These are phyloP conservation scores for Gonapodya sp. DNA, from an alignment of 192 early-diverging fungal species.

Conservation along the genomic window DNA sequence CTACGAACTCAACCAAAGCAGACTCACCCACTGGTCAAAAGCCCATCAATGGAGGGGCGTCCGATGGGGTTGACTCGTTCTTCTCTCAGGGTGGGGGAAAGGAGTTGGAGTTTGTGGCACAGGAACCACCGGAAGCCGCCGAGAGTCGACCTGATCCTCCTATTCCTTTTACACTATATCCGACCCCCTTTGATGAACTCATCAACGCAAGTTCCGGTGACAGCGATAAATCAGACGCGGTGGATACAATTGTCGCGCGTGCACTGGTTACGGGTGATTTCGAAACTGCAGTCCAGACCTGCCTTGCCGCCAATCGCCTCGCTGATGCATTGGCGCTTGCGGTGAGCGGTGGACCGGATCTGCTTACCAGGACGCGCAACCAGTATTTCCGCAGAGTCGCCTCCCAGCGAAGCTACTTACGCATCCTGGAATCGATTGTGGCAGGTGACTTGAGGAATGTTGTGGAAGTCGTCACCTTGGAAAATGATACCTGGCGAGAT, in stretches of 20 bases:
- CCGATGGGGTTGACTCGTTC: conserved; percentile 23
- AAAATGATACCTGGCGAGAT: conserved; percentile 75
- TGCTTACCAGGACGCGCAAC: conserved; percentile 62
- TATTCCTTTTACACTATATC: conserved; percentile 32
- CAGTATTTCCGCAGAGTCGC: conserved; percentile 72
- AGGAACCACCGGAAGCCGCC: neutral
- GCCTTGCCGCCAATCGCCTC: conserved; percentile 67
- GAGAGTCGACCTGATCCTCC: neutral
- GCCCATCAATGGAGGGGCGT: conserved; percentile 14
- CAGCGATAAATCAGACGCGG: conserved; percentile 31
- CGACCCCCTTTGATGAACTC: conserved; percentile 12
- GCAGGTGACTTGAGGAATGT: conserved; percentile 73
- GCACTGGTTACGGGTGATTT: conserved; percentile 79
- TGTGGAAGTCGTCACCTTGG: conserved; percentile 62
- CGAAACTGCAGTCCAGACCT: conserved; percentile 80
- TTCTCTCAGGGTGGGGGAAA: conserved; percentile 11
- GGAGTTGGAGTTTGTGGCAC: conserved; percentile 33
- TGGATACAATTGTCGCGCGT: conserved; percentile 48
- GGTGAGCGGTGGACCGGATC: conserved; percentile 69
- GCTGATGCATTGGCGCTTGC: conserved; percentile 86
- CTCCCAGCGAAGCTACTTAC: conserved; percentile 63
- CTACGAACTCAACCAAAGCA: conserved; percentile 11
- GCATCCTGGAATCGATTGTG: conserved; percentile 73
- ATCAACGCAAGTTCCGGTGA: conserved; percentile 48
- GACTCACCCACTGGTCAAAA: conserved; percentile 14